Conservation (phyloP, 148 eudicot genomes). For the Vaccinium macrocarpon region DNA sequence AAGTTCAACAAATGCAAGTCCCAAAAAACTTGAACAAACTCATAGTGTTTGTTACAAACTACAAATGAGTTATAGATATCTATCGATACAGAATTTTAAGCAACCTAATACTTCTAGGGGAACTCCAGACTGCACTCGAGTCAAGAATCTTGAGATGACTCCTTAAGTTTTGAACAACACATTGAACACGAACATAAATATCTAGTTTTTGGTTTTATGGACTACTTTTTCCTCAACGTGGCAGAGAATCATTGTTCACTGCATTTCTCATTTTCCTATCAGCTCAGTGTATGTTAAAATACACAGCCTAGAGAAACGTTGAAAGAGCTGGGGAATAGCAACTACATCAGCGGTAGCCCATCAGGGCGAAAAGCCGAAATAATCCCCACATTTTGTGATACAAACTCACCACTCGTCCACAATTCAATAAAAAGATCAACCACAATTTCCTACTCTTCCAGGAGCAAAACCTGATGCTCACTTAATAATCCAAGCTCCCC, state of each 20-base stretch:
- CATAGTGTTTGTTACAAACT: not conserved
- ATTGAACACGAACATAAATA: not conserved
- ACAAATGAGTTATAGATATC: not conserved
- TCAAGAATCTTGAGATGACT: not conserved
- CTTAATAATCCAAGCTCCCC: not conserved
- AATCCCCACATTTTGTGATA: not conserved
- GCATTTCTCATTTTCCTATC: not conserved
- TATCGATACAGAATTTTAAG: not conserved
- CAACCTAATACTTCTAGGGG: not conserved
- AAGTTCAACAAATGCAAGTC: not conserved
- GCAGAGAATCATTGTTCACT: not conserved
- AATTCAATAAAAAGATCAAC: not conserved
- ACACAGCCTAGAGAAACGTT: not conserved
- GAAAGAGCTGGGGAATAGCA: not conserved
- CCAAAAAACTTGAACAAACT: not conserved
- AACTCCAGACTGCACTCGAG: not conserved
- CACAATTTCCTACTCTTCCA: not conserved
- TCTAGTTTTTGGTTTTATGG: not conserved
- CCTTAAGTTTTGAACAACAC: not conserved
- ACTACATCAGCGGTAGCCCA: not conserved
- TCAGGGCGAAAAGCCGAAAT: not conserved
- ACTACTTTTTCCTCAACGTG: not conserved
- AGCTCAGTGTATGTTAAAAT: not conserved
- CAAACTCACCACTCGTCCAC: not conserved
- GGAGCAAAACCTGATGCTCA: not conserved